Conservation (phyloP, 208 protist species). For the Crithidia acanthocephali region DNA sequence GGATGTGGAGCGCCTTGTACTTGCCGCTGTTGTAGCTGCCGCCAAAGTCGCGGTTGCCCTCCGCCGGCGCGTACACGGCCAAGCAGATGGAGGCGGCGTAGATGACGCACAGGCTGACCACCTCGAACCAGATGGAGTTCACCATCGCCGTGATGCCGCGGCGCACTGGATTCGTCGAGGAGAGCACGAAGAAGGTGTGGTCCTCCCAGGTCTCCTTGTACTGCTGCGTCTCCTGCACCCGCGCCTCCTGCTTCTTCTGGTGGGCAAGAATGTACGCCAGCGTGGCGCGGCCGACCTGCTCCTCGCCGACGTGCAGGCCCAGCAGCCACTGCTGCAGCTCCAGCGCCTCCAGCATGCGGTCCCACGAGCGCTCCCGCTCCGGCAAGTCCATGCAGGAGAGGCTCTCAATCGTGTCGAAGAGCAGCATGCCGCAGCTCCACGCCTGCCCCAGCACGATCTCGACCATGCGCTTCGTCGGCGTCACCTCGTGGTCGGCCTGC, state of each 20-base stretch:
- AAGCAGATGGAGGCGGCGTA: constrained; percentile 79
- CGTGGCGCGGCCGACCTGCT: constrained; percentile 89
- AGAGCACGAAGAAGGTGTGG: constrained; percentile 67
- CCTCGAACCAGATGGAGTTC: constrained; percentile 70
- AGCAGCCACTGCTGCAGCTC: constrained; percentile 90
- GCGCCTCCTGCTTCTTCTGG: constrained; percentile 65
- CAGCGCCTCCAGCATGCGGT: constrained; percentile 71
- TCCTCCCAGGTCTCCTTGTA: constrained; percentile 77
- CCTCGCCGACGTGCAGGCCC: constrained; percentile 89
- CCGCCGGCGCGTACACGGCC: constrained; percentile 64
- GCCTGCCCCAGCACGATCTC: constrained; percentile 89
- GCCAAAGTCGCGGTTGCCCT: constrained; percentile 66
- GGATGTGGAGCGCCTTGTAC: constrained; percentile 76
- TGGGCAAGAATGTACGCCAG: constrained; percentile 88
- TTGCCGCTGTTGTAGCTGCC: constrained; percentile 63
- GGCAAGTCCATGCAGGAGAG: constrained; percentile 77
- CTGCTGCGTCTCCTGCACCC: constrained; percentile 26
- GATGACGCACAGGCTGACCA: constrained; percentile 67
- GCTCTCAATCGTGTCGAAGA: constrained; percentile 89
- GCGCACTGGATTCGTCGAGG: constrained; percentile 65
- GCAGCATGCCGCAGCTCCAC: constrained; percentile 89
- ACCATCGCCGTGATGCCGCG: constrained; percentile 45
- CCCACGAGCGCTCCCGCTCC: constrained; percentile 69
- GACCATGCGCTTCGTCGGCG: constrained; percentile 69
- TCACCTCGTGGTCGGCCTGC: constrained; percentile 66